Evolutionary conservation across 495 filamentous ascomycete species (phyloP).

Genomic region (Trichoderma erinaceum): DNA sequence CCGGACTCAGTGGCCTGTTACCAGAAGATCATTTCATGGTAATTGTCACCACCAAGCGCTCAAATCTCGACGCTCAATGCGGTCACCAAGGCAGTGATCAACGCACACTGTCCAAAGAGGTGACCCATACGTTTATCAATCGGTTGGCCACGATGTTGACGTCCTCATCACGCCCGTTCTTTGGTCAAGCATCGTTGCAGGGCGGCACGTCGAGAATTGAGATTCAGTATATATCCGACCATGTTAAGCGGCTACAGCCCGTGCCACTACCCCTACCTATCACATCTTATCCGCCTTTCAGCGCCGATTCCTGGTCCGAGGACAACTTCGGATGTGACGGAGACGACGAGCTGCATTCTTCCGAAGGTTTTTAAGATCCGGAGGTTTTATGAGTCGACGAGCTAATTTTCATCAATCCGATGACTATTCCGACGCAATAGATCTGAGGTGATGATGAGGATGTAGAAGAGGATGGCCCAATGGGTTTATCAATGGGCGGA

Average conservation of each 20-base stretch:
- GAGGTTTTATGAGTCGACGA: conserved; percentile 21
- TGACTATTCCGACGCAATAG: conserved; percentile 19
- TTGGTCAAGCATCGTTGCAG: not conserved
- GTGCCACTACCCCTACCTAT: conserved; percentile 40
- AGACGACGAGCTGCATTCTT: conserved; percentile 18
- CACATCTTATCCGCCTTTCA: conserved; percentile 34
- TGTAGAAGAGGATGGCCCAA: conserved; percentile 18
- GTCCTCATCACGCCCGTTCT: conserved; percentile 25
- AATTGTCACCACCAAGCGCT: conserved; percentile 46
- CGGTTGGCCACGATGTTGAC: conserved; percentile 35
- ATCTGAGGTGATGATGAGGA: conserved; percentile 22
- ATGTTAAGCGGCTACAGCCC: conserved; percentile 32
- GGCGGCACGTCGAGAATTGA: conserved; percentile 20
- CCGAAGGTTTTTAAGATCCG: conserved; percentile 15
- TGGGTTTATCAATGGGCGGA: too few relatives aligned
- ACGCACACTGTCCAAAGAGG: conserved; percentile 21
- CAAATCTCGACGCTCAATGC: conserved; percentile 16
- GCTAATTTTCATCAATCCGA: conserved; percentile 29
- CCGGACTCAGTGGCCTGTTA: conserved; percentile 57
- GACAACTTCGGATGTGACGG: conserved; percentile 31
- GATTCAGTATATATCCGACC: conserved; percentile 33
- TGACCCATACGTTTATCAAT: conserved; percentile 31
- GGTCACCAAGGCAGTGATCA: not conserved
- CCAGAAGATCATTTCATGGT: conserved; percentile 64
- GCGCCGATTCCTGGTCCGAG: conserved; percentile 24